Conservation (phyloP, 2,329 filamentous ascomycete species). For the Alternaria panax region DNA sequence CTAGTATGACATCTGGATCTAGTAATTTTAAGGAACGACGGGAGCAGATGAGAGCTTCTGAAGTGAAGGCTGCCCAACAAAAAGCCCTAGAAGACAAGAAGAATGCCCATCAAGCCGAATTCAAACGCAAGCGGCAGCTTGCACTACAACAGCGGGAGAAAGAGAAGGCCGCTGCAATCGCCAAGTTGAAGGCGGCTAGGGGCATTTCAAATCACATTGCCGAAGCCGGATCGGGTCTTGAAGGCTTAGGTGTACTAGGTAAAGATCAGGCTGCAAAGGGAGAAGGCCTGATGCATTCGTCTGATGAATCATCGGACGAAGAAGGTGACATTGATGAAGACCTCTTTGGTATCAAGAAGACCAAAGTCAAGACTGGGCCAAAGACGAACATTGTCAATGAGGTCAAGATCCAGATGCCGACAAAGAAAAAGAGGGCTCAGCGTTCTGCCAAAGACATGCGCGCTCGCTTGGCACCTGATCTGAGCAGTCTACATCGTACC, state of each 20-base stretch:
- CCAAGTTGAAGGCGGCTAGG: conserved; percentile 67
- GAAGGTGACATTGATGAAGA: conserved; percentile 68
- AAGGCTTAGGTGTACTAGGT: conserved; percentile 74
- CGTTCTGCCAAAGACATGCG: conserved; percentile 93
- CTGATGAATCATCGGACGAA: conserved; percentile 70
- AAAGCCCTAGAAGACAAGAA: conserved; percentile 38
- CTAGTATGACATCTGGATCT: conserved; percentile 37
- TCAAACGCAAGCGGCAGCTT: conserved; percentile 76
- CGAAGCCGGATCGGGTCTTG: conserved; percentile 80
- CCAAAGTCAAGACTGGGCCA: conserved; percentile 52
- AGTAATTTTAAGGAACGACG: conserved; percentile 40
- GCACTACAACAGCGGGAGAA: conserved; percentile 78
- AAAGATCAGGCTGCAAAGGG: conserved; percentile 79
- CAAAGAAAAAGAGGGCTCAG: conserved; percentile 82
- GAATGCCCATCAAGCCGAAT: conserved; percentile 52
- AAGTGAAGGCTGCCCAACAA: conserved; percentile 34
- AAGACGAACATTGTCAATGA: conserved; percentile 49
- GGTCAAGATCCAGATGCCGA: conserved; percentile 65
- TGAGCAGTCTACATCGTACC: conserved; percentile 82
- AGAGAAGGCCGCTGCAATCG: conserved; percentile 75
- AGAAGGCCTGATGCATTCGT: conserved; percentile 89
- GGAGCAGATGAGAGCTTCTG: conserved; percentile 31
- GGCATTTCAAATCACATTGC: conserved; percentile 63
- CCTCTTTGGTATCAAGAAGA: conserved; percentile 66
- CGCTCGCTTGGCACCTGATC: conserved; percentile 86